These are phyloP conservation scores for Solanum clarkiae DNA, from an alignment of 257 asterid species.

Conservation along the genomic window DNA sequence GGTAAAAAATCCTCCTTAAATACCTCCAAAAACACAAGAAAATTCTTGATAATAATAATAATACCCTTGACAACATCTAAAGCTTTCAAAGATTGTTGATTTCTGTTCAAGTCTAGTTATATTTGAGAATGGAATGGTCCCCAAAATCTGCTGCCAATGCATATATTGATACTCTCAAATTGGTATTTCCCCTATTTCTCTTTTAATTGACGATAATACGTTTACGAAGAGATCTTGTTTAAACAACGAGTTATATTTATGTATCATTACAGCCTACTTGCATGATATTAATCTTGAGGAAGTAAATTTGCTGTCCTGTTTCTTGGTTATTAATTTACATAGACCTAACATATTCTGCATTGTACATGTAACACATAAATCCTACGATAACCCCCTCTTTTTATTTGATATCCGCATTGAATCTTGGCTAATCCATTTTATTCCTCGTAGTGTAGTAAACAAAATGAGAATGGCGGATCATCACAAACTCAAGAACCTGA, in stretches of 20 bases:
- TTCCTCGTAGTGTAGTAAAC: constrained; percentile 18
- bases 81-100: background rate
- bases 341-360: background rate
- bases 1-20: background rate
- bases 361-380: background rate
- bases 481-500: constrained; percentile 19
- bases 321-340: background rate
- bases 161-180: constrained; percentile 46
- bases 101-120: background rate
- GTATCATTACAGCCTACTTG: background rate
- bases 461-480: constrained; percentile 22
- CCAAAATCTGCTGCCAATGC: constrained; percentile 40
- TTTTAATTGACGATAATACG: background rate
- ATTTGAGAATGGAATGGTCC: constrained; percentile 43
- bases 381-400: background rate
- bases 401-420: no score
- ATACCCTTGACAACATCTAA: background rate
- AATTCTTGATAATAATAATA: no score
- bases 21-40: background rate
- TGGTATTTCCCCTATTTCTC: constrained; percentile 10
- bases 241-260: background rate
- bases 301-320: background rate
- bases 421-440: background rate
- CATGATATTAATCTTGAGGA: background rate
- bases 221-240: background rate